Conservation (phyloP, 768 basidiomycete species). For the Boletus rex-veris region DNA sequence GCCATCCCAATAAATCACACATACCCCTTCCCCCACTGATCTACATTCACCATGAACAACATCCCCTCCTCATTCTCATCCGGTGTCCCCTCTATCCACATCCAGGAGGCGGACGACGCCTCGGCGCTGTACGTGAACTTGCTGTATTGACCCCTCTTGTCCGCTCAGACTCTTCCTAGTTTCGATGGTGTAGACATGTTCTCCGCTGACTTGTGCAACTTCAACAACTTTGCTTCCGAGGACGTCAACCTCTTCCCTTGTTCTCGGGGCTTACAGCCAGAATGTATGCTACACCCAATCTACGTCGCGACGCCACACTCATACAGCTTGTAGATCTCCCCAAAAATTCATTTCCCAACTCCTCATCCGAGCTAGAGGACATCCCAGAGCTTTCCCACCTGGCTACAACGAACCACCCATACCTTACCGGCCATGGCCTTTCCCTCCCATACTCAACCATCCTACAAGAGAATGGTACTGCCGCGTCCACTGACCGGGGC, state of each 20-base stretch:
- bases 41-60: slow-evolving; percentile 9
- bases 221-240: not conserved
- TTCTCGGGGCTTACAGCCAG: not conserved
- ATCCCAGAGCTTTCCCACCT: slow-evolving; percentile 20
- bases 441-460: slow-evolving; percentile 12
- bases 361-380: slow-evolving; percentile 13
- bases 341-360: not conserved
- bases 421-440: slow-evolving; percentile 5
- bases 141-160: not conserved
- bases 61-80: not conserved
- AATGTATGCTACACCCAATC: slow-evolving; percentile 3
- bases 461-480: slow-evolving; percentile 6
- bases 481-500: not conserved
- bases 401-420: not conserved
- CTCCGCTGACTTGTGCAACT: not conserved
- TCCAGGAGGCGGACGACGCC: slow-evolving; percentile 8
- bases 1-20: slow-evolving; percentile 8
- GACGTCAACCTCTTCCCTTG: not conserved
- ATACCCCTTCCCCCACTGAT: not conserved
- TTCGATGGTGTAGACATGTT: slow-evolving; percentile 1
- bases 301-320: slow-evolving; percentile 15
- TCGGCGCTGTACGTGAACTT: slow-evolving; percentile 16
- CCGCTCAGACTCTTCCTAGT: slow-evolving; percentile 14
- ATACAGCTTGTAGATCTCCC: slow-evolving; percentile 1
- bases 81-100: slow-evolving; percentile 18